Evolutionary conservation across 2,329 filamentous ascomycete genomes (phyloP).

Genomic region (Teratosphaeria pseudoeucalypti): DNA sequence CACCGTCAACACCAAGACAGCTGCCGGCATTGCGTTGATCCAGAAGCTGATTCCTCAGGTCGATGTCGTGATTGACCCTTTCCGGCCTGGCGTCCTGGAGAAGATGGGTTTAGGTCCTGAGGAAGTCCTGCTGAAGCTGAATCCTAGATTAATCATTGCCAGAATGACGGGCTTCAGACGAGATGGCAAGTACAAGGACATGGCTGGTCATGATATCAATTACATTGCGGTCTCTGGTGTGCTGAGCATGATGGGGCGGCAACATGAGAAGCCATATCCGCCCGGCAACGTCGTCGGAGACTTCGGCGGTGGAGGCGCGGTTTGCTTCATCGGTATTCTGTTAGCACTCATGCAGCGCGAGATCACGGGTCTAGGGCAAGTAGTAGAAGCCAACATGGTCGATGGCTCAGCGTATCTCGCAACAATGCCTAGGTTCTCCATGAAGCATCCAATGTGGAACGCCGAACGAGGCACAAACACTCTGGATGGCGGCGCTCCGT

Average conservation of each 20-base stretch:
- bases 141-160: conserved; percentile 68
- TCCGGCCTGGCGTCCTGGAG: conserved; percentile 82
- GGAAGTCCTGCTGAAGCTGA: conserved; percentile 52
- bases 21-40: conserved; percentile 54
- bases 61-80: conserved; percentile 87
- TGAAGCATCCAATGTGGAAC: conserved; percentile 53
- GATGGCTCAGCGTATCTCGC: conserved; percentile 74
- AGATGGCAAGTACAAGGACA: conserved; percentile 72
- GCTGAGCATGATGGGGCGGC: conserved; percentile 63
- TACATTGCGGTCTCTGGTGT: conserved; percentile 84
- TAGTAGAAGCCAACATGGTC: conserved; percentile 95
- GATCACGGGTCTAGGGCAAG: conserved; percentile 61
- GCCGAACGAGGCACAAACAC: conserved; percentile 61
- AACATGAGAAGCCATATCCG: conserved; percentile 59
- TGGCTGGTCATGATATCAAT: conserved; percentile 95
- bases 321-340: conserved; percentile 71
- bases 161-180: conserved; percentile 78
- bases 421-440: conserved; percentile 61
- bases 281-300: conserved; percentile 81
- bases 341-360: conserved; percentile 63
- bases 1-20: conserved; percentile 64
- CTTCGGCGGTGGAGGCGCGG: conserved; percentile 80
- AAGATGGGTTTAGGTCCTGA: conserved; percentile 66
- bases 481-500: conserved; percentile 77
- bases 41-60: conserved; percentile 51